Evolutionary conservation across 139 green algal genomes (phyloP).

Genomic region (Chlamydomonas asymmetrica): DNA sequence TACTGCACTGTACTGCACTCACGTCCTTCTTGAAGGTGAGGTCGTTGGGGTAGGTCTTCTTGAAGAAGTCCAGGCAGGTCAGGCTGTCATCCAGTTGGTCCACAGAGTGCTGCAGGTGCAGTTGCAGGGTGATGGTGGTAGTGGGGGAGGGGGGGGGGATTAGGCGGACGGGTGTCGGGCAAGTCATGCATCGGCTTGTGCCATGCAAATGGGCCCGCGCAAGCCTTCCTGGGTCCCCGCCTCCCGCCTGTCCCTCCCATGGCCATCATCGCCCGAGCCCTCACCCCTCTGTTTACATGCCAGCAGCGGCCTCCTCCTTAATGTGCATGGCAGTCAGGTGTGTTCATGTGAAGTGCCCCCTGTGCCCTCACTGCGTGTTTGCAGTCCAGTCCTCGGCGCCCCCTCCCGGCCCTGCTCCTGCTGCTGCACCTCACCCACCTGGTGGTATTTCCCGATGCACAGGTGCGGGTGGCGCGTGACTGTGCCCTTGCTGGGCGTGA

Average conservation of each 20-base stretch:
- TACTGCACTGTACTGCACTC: constrained; percentile 12
- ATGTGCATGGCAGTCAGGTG: too few relatives aligned
- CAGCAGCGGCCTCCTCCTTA: too few relatives aligned
- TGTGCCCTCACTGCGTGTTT: too few relatives aligned
- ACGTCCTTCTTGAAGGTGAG: constrained; percentile 33
- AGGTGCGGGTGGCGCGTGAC: constrained; percentile 74
- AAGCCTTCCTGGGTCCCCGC: neutral
- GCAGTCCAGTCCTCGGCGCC: too few relatives aligned
- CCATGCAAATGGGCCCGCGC: neutral
- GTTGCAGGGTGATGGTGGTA: neutral
- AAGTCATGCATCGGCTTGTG: neutral
- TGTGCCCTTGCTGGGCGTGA: constrained; percentile 34
- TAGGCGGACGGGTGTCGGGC: neutral
- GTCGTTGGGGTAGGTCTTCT: constrained; percentile 41
- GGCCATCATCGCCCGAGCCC: too few relatives aligned
- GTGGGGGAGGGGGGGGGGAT: neutral
- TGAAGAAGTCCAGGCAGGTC: constrained; percentile 71
- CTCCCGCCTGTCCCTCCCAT: too few relatives aligned
- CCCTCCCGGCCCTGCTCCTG: too few relatives aligned
- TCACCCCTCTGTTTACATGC: too few relatives aligned
- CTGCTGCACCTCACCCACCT: too few relatives aligned
- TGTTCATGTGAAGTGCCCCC: too few relatives aligned
- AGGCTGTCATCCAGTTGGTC: constrained; percentile 56
- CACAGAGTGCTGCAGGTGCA: constrained; percentile 50
- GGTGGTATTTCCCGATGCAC: constrained; percentile 75